A percentile compares a stretch with the other conserved stretches of the same genome.
Conservation (phyloP, 805 yeast genomes). For the Schwanniomyces yamadae region DNA sequence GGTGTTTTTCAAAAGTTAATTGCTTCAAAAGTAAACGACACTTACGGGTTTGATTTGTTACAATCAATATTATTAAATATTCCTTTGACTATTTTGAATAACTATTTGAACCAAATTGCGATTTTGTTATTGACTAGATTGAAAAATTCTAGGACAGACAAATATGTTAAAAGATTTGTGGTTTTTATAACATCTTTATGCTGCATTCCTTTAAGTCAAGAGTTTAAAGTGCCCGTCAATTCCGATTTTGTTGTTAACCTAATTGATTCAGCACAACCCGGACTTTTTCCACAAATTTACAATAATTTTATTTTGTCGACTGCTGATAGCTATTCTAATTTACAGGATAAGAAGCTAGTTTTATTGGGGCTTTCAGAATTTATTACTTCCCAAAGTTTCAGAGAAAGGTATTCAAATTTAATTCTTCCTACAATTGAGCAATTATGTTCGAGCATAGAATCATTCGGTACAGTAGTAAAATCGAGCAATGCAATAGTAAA, state of each 20-base stretch:
- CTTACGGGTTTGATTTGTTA: constrained; percentile 79
- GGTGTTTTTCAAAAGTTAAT: constrained; percentile 97
- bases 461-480: constrained; percentile 28
- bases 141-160: constrained; percentile 78
- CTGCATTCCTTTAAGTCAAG: constrained; percentile 31
- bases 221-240: constrained; percentile 30
- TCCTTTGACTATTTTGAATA: constrained; percentile 48
- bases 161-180: constrained; percentile 69
- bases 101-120: constrained; percentile 69
- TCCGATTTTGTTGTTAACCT: constrained; percentile 55
- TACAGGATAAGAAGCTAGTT: constrained; percentile 55
- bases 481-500: constrained; percentile 7
- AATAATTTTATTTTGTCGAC: constrained; percentile 54
- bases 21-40: constrained; percentile 79
- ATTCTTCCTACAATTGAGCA: constrained; percentile 32
- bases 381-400: constrained; percentile 26
- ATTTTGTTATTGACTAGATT: constrained; percentile 75
- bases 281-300: constrained; percentile 52
- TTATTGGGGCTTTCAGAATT: constrained; percentile 50
- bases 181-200: constrained; percentile 52
- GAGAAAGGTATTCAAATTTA: constrained; percentile 18
- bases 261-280: constrained; percentile 70
- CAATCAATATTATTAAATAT: constrained; percentile 63
- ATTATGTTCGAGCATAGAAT: constrained; percentile 26
- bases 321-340: constrained; percentile 45